Conservation (phyloP, 139 green algal species). For the Chlorokybus atmophyticus region DNA sequence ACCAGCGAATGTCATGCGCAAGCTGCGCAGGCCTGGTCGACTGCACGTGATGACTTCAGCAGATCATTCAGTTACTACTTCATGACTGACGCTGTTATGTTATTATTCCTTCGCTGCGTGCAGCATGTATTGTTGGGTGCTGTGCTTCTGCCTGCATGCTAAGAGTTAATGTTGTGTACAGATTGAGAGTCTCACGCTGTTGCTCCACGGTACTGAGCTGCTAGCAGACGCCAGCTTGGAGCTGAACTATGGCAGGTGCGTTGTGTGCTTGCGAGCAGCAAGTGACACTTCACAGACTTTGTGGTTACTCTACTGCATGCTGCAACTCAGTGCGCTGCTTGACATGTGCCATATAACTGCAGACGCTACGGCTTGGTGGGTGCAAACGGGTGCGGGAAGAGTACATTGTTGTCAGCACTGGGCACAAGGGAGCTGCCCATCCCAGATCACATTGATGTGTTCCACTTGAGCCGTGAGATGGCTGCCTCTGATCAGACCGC, state of each 20-base stretch:
- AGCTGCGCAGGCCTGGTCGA: too few species aligned
- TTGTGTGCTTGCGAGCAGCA: not conserved
- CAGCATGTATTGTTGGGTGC: too few species aligned
- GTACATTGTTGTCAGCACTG: conserved; percentile 39
- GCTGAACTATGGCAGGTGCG: conserved; percentile 49
- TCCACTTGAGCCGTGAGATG: conserved; percentile 75
- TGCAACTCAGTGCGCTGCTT: not conserved
- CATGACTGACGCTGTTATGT: too few species aligned
- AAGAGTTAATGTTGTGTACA: too few species aligned
- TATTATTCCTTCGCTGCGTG: too few species aligned
- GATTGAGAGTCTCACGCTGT: conserved; percentile 41
- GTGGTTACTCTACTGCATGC: not conserved
- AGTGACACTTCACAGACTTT: not conserved
- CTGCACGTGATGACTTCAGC: too few species aligned
- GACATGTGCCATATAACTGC: conserved; percentile 1
- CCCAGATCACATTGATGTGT: conserved; percentile 85
- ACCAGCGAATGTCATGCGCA: too few species aligned
- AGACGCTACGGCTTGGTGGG: conserved; percentile 36
- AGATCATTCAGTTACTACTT: too few species aligned
- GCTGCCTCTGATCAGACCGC: conserved; percentile 61
- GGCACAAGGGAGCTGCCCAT: conserved; percentile 69
- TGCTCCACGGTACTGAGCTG: conserved; percentile 51
- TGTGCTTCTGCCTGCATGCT: too few species aligned
- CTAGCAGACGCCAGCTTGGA: conserved; percentile 63
- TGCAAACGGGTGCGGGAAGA: conserved; percentile 37